Base-by-base conservation (phyloP, 352 stramenopile species). In the Phytophthora aleatoria region DNA sequence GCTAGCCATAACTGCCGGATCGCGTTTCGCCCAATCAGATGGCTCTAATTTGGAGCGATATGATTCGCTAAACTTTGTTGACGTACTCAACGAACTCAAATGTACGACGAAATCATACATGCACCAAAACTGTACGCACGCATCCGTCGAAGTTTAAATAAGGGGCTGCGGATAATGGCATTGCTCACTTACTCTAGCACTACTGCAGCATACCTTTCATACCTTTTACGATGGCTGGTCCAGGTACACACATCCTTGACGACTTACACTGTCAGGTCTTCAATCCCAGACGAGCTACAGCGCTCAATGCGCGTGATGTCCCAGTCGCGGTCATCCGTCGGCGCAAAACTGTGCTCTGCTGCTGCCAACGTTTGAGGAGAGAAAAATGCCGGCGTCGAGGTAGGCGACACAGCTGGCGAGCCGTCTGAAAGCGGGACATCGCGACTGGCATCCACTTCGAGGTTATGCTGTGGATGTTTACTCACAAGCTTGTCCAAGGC, bases 401-500 rank as follows among this genome's bases (percentile, higher is more conserved):
- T 41, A 16, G 61, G 43, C 1, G 68, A 69, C 38, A 64, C 26
- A 4, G 31, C 30, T 12, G 54, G 52, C 6, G 63, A 72, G 9
- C 42, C 38, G 20, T 69, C 57, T 12, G 53, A 68, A 13, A 71
- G 38, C 30, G 41, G 30, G 8, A 53, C 16, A 2, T 55, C 20
- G 35, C 36, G 33, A 52, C 24, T 54, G 8, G 53, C 44, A 44
- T 41, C 42, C 27, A 94, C 85, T 44, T 92, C 79, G 7, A 92
- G 71, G 33, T 94, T 91, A 67, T 94, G 85, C 61, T 92, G 80
- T 6, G 85, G 83, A 44, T 94, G 81, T 31, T 70, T 79, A 12
- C 74, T 86, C 48, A 92, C 82, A 42, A 94, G 80, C 57, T 92
- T 92, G 66, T 88, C 85, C 30, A 91, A 62, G 15, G 85, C 82